These are phyloP conservation scores for Rhizomucor pusillus DNA, from an alignment of 371 early-diverging fungal genomes.

Conservation along the genomic window DNA sequence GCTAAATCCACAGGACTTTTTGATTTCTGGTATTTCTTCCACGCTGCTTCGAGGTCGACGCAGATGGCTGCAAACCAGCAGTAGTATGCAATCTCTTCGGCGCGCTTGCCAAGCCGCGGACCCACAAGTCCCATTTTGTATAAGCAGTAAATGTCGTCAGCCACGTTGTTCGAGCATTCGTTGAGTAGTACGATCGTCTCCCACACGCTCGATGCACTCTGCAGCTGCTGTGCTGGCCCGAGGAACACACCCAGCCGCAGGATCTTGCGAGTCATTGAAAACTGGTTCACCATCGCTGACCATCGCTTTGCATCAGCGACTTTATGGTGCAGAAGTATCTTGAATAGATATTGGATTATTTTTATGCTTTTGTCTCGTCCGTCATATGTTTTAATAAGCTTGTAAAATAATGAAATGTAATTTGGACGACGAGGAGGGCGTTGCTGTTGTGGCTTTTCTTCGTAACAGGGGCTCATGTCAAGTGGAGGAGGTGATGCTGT, in stretches of 20 bases:
- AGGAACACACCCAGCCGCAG: slow-evolving; percentile 66
- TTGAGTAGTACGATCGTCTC: slow-evolving; percentile 14
- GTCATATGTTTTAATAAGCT: slow-evolving; percentile 52
- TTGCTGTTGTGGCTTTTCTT: slow-evolving; percentile 2
- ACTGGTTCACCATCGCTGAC: slow-evolving; percentile 58
- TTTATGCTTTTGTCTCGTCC: slow-evolving; percentile 88
- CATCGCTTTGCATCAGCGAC: slow-evolving; percentile 39
- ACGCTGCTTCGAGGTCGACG: slow-evolving; percentile 40
- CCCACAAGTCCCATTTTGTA: slow-evolving; percentile 65
- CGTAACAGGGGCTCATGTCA: slow-evolving; percentile 2
- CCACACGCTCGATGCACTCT: slow-evolving; percentile 7
- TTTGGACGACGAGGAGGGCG: background rate
- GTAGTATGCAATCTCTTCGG: slow-evolving; percentile 50
- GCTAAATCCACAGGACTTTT: slow-evolving; percentile 47
- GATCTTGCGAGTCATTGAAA: slow-evolving; percentile 74
- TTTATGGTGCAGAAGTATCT: slow-evolving; percentile 56
- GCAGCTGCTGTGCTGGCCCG: slow-evolving; percentile 51
- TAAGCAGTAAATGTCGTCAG: slow-evolving; percentile 75
- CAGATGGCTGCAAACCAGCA: slow-evolving; percentile 62
- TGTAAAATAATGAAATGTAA: slow-evolving; percentile 19
- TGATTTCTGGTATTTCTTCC: slow-evolving; percentile 8
- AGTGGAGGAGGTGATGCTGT: slow-evolving; percentile 20
- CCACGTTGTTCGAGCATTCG: slow-evolving; percentile 65
- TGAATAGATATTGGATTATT: slow-evolving; percentile 72
- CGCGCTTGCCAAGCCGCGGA: slow-evolving; percentile 33